Base-by-base conservation (phyloP, 1,284 basidiomycete species). In the Tilletia caries region DNA sequence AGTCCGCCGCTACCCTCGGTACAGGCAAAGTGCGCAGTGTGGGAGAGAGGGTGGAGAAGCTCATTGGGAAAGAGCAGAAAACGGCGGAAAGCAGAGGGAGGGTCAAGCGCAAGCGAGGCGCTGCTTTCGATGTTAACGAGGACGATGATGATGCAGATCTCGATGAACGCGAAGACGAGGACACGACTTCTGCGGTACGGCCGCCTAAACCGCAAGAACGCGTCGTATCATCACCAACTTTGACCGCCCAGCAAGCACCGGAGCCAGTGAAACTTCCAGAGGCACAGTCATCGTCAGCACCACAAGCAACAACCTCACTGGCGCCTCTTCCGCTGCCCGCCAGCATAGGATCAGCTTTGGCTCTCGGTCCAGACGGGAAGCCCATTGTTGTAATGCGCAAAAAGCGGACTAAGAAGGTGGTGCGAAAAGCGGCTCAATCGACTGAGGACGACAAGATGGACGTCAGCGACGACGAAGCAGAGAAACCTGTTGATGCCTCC, bases 1-100 rank as follows among this genome's bases (percentile, higher is more conserved):
- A 77, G 32, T 79, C 75, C 8, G 78, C 81, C 23, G 73, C 79
- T 6, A 83, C 81, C 0, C 73, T 83, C 3, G 81, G 81, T 33
- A 81, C 81, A 0, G 80, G 80, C 15, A 67, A 76, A 12, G 76
- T 74, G 23, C 23, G 37, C 29, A 69, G 41, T 25, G 69, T 62
- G 32, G 71, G 8, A 71, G 72, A 64, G 74, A 75, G 3, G 76
- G 71, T 73, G 43, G 75, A 81, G 52, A 71, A 78, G n/a, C 73
- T 80, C 27, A 70, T 77, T 73, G 18, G 71, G 72, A 18, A 73
- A 71, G 18, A 74, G 46, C 6, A 27, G 54, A 41, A 72, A 71
- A 64, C 62, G 70, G 10, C 54, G 64, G 20, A 67, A 67, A n/a
- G 27, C 52, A 48, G 48, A 33, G 67, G 54, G n/a, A 60, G 12